Conservation (phyloP, 2,329 filamentous ascomycete genomes). For the Lachnellula cervina region DNA sequence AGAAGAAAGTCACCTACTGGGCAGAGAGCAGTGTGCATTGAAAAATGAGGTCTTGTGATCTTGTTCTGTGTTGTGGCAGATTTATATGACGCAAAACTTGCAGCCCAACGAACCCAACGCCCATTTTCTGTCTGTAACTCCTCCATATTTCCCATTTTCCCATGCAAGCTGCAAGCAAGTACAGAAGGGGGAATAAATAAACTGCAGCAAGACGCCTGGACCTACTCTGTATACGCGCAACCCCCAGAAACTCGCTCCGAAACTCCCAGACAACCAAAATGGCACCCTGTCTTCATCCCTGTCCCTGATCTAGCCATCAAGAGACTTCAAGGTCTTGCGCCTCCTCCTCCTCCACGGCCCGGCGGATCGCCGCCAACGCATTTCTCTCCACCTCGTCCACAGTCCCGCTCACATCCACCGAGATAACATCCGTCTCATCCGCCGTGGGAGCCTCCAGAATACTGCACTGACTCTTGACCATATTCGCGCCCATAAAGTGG, state of each 20-base stretch:
- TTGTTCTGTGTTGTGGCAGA: neutral
- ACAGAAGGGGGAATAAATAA: constrained; percentile 1
- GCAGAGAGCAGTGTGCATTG: neutral
- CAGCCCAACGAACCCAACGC: constrained; percentile 1
- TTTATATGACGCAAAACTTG: neutral
- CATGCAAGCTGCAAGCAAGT: constrained; percentile 3
- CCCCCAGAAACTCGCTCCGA: neutral
- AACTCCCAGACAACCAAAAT: neutral
- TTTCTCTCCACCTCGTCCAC: constrained; percentile 56
- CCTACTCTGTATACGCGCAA: too few relatives aligned
- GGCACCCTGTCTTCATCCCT: neutral
- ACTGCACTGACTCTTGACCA: constrained; percentile 90
- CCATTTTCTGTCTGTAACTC: neutral
- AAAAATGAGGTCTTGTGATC: constrained; percentile 7
- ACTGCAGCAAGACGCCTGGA: constrained; percentile 3
- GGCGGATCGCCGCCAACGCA: constrained; percentile 50
- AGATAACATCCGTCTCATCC: constrained; percentile 68
- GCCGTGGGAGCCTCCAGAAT: constrained; percentile 75
- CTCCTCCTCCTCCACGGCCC: constrained; percentile 16
- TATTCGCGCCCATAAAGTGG: constrained; percentile 93
- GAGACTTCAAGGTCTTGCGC: constrained; percentile 8
- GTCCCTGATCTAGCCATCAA: neutral
- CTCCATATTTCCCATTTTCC: neutral
- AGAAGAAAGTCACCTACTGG: neutral
- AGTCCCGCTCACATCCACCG: constrained; percentile 60